These are phyloP conservation scores for Puya raimondii DNA, from an alignment of 176 grass and related monocot species.

Conservation along the genomic window DNA sequence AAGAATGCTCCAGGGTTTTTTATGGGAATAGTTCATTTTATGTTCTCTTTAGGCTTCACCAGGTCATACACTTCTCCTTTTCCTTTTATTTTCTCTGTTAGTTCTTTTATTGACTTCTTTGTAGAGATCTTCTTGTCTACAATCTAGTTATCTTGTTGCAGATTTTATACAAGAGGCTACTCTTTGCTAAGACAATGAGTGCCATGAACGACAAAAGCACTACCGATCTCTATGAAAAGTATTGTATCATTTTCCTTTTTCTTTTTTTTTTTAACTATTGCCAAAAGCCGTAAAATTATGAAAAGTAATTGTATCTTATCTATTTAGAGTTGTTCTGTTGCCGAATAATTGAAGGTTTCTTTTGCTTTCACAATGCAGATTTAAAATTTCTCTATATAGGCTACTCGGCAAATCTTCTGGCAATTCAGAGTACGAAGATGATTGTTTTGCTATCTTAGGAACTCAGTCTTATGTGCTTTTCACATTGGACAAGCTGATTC, in stretches of 20 bases:
- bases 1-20: neutral
- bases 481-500: slow-evolving; percentile 34
- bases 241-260: slow-evolving; percentile 14
- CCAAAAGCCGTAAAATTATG: too few relatives aligned
- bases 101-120: slow-evolving; percentile 2
- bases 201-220: neutral
- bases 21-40: slow-evolving; percentile 6
- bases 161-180: slow-evolving; percentile 38
- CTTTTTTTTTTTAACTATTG: neutral
- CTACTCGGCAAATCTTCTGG: slow-evolving; percentile 20
- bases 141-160: slow-evolving; percentile 9
- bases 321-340: neutral
- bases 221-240: slow-evolving; percentile 30
- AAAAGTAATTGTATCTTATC: neutral
- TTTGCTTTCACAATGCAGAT: slow-evolving; percentile 19
- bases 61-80: slow-evolving; percentile 25
- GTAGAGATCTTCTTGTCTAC: slow-evolving; percentile 6
- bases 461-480: slow-evolving; percentile 35
- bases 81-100: slow-evolving; percentile 9
- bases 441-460: slow-evolving; percentile 29
- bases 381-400: slow-evolving; percentile 20
- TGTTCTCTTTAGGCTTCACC: slow-evolving; percentile 22
- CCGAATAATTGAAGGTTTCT: slow-evolving; percentile 9
- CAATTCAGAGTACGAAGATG: slow-evolving; percentile 28
- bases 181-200: slow-evolving; percentile 5